Base-by-base conservation (phyloP, 345 rosid genomes). In the Bretschneidera sinensis region DNA sequence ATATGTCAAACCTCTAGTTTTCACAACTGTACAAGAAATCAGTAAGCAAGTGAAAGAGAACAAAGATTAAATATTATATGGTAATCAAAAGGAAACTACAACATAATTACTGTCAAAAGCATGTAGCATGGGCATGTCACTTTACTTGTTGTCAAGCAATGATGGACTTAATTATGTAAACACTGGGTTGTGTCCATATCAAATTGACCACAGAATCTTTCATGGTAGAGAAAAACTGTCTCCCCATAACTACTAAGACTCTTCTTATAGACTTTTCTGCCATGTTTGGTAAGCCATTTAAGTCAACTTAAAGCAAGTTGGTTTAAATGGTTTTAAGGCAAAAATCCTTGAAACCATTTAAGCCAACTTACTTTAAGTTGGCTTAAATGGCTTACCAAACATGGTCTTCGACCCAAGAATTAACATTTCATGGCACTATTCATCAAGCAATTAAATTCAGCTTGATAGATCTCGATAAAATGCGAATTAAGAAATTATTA, bases 11-110 rank as follows among this genome's bases (percentile, higher is more conserved):
- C 21, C 19, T 18, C 39, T 18, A 48, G 45, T 65, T 57, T 34
- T 61, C 51, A 16, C 22, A 45, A 52, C 10, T n/a, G n/a, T 33
- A 55, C 43, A 48, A 59, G 21, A 67, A 55, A 21, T 51, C 45
- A 4, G 4, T 18, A 54, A 24, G 54, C 23, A 39, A 35, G 65
- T 51, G 6, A 39, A 31, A 39, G 10, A 39, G 1, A 39, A 23
- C 11, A 51, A 49, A 16, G 15, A 19, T 49, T 16, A 49, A 16
- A 49, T 4, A 20, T n/a, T 49, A 51, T 6, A 51, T 17, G 57
- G n/a, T n/a, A n/a, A n/a, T 8, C 17, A 49, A 21, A 49, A 49
- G 53, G 18, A 49, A 49, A 13, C 10, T 14, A 49, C 11, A 7
- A 39, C 2, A 13, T 5, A 54, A 48, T n/a, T n/a, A n/a, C 28